Percentiles rank a stretch among this genome's conserved stretches.
phyloP scores from a whole-genome alignment of 768 basidiomycete species.

The Daedaleopsis sinensis region DNA sequence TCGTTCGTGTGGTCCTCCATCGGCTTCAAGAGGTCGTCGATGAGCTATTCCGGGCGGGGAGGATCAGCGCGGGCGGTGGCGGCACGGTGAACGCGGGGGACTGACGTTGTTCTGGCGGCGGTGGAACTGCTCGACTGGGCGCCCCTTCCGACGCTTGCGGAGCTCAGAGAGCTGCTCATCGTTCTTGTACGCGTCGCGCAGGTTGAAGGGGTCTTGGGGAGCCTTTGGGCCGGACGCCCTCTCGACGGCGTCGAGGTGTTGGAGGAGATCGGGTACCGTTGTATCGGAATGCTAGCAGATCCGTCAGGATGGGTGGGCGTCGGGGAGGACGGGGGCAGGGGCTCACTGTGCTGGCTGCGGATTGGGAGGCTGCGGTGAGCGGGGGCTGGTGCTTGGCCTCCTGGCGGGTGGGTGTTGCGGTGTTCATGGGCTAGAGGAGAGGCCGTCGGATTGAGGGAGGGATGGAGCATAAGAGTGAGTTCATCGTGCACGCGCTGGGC shows the following conservation, averaged over 20 bases:
- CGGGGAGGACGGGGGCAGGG: background rate
- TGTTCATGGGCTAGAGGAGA: constrained; percentile 22
- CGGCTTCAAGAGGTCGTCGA: constrained; percentile 83
- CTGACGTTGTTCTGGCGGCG: constrained; percentile 70
- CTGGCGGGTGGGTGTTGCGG: constrained; percentile 2
- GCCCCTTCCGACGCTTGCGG: constrained; percentile 61
- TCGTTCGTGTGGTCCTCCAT: constrained; percentile 90
- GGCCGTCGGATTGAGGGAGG: constrained; percentile 32
- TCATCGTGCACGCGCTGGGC: constrained; percentile 29
- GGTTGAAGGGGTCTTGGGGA: constrained; percentile 62
- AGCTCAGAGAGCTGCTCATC: constrained; percentile 66
- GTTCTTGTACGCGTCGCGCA: constrained; percentile 61
- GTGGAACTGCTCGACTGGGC: constrained; percentile 67
- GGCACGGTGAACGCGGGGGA: background rate
- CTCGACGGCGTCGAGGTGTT: constrained; percentile 38
- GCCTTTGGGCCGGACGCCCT: constrained; percentile 16
- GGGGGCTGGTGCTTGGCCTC: background rate
- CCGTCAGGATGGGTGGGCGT: constrained; percentile 18
- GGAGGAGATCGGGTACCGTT: constrained; percentile 49
- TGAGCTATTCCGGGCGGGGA: constrained; percentile 59
- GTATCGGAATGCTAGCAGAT: constrained; percentile 45
- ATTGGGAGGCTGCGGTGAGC: constrained; percentile 3
- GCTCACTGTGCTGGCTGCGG: constrained; percentile 6
- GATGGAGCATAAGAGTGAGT: constrained; percentile 29
- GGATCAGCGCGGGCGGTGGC: constrained; percentile 1